Conservation (phyloP, 2,329 filamentous ascomycete genomes). For the Arthroderma sp. region DNA sequence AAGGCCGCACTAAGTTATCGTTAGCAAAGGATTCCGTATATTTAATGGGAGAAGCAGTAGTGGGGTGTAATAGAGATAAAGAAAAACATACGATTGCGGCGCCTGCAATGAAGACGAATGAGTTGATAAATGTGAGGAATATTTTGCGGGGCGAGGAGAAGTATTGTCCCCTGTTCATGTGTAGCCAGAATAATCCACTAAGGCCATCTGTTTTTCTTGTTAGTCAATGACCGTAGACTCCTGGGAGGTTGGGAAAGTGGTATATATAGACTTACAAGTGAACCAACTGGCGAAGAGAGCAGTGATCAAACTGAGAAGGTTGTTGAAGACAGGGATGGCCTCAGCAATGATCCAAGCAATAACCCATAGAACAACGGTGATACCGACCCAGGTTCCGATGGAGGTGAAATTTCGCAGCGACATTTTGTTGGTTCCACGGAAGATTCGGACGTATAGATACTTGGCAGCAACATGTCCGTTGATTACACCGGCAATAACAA, state of each 20-base stretch:
- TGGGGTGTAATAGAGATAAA: neutral
- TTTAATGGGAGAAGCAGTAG: neutral
- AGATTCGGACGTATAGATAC: slow-evolving; percentile 53
- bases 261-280: slow-evolving; percentile 34
- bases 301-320: slow-evolving; percentile 52
- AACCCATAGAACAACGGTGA: slow-evolving; percentile 46
- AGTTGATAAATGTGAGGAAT: slow-evolving; percentile 35
- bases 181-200: slow-evolving; percentile 37
- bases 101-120: slow-evolving; percentile 29
- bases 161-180: slow-evolving; percentile 35
- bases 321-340: slow-evolving; percentile 57
- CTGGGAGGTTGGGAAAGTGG: neutral
- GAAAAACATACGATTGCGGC: slow-evolving; percentile 21
- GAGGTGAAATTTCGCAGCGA: slow-evolving; percentile 40
- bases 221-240: neutral
- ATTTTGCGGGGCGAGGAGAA: slow-evolving; percentile 36
- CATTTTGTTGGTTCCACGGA: slow-evolving; percentile 47
- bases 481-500: slow-evolving; percentile 59
- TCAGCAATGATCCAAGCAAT: slow-evolving; percentile 57
- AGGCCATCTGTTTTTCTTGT: slow-evolving; percentile 24
- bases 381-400: slow-evolving; percentile 46
- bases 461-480: slow-evolving; percentile 56
- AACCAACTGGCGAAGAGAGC: slow-evolving; percentile 58
- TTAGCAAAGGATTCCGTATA: slow-evolving; percentile 9
- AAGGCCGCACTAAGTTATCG: slow-evolving; percentile 25